Conservation (phyloP, 192 early-diverging fungal species). For the Allomyces javanicus region DNA sequence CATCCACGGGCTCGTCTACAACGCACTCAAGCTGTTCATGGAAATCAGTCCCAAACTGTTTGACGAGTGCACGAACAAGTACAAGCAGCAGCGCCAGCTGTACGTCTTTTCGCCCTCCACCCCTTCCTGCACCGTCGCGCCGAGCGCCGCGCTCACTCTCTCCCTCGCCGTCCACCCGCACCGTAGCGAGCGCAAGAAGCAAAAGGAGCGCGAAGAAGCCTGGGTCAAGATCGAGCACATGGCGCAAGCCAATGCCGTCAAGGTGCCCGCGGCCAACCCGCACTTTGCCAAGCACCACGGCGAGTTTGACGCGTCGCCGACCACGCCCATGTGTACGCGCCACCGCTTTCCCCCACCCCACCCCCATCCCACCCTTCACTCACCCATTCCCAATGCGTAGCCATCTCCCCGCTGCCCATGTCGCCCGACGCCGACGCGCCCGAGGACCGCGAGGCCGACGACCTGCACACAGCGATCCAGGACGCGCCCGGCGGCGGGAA, state of each 20-base stretch:
- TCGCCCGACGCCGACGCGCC: too few relatives aligned
- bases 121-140: background rate
- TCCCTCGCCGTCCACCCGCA: background rate
- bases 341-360: background rate
- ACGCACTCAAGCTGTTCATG: constrained; percentile 93
- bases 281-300: constrained; percentile 3
- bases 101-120: constrained; percentile 20
- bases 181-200: constrained; percentile 55
- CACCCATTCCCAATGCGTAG: too few relatives aligned
- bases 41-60: constrained; percentile 87
- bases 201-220: constrained; percentile 54
- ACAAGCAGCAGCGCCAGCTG: constrained; percentile 73
- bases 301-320: background rate
- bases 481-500: too few relatives aligned
- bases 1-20: constrained; percentile 95
- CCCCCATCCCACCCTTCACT: too few relatives aligned
- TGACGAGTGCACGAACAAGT: constrained; percentile 86
- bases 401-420: too few relatives aligned
- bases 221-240: constrained; percentile 58
- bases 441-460: background rate
- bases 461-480: background rate
- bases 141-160: background rate
- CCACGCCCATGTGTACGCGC: background rate
- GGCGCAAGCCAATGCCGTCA: constrained; percentile 21
- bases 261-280: constrained; percentile 4